These are phyloP conservation scores for Grigorovia humatica DNA, from an alignment of 805 yeast genomes.

Conservation along the genomic window DNA sequence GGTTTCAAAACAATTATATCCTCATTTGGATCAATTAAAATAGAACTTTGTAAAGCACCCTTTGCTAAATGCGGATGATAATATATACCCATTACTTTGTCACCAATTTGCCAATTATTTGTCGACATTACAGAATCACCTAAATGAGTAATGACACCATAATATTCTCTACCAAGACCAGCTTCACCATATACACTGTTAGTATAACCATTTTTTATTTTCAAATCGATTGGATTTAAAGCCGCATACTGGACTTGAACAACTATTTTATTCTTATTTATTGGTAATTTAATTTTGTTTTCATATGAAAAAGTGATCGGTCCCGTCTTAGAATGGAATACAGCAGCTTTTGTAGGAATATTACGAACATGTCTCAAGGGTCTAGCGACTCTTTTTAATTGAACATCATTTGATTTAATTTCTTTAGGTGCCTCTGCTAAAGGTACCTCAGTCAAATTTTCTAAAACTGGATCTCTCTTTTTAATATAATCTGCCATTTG, in stretches of 20 bases:
- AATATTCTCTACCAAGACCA: slow-evolving; percentile 64
- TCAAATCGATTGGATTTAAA: slow-evolving; percentile 56
- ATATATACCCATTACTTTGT: slow-evolving; percentile 52
- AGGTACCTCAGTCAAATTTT: slow-evolving; percentile 10
- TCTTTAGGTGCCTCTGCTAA: slow-evolving; percentile 20
- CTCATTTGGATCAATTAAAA: slow-evolving; percentile 41
- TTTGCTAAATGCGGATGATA: slow-evolving; percentile 40
- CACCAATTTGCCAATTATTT: slow-evolving; percentile 41
- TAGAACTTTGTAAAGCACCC: slow-evolving; percentile 50
- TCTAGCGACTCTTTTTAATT: slow-evolving; percentile 32
- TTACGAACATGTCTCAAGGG: slow-evolving; percentile 42
- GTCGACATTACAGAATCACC: slow-evolving; percentile 35
- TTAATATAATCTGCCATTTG: slow-evolving; percentile 11
- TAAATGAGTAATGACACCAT: slow-evolving; percentile 47
- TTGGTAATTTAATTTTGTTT: slow-evolving; percentile 40
- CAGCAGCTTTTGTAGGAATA: slow-evolving; percentile 40
- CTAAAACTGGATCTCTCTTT: slow-evolving; percentile 16
- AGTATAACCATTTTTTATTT: slow-evolving; percentile 46
- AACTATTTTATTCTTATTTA: slow-evolving; percentile 38
- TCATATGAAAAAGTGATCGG: slow-evolving; percentile 41
- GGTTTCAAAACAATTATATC: slow-evolving; percentile 44
- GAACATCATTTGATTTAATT: slow-evolving; percentile 14
- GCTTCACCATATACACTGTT: slow-evolving; percentile 43
- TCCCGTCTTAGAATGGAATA: slow-evolving; percentile 31
- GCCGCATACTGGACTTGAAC: slow-evolving; percentile 52